Percentiles rank a stretch among this genome's conserved stretches.
Conservation (phyloP, 768 basidiomycete species). For the Galerina sulciceps region DNA sequence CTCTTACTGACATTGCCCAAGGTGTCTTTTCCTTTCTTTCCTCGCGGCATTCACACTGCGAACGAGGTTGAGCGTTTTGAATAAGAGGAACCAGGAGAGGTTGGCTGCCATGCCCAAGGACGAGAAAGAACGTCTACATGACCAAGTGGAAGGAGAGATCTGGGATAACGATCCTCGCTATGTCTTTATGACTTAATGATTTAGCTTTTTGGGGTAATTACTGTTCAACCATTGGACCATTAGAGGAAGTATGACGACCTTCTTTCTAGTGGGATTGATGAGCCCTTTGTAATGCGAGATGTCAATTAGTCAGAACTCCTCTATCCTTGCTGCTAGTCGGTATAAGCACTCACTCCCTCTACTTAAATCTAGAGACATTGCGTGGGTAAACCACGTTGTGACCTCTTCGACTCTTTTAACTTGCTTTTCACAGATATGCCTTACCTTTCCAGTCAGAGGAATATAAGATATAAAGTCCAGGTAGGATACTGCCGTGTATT, state of each 20-base stretch:
- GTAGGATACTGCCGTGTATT: too few species aligned
- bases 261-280: too few species aligned
- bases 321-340: too few species aligned
- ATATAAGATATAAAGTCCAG: neutral
- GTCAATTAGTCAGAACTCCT: too few species aligned
- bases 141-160: constrained; percentile 37
- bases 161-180: constrained; percentile 57
- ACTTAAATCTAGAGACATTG: too few species aligned
- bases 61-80: constrained; percentile 44
- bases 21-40: constrained; percentile 49
- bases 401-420: neutral
- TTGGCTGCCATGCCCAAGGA: constrained; percentile 31
- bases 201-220: too few species aligned
- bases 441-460: neutral
- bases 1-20: constrained; percentile 18
- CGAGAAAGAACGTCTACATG: constrained; percentile 28
- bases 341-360: too few species aligned
- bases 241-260: too few species aligned
- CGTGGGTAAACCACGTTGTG: too few species aligned
- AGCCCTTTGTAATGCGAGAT: too few species aligned
- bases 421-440: neutral
- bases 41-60: constrained; percentile 46
- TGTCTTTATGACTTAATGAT: constrained; percentile 51
- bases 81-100: constrained; percentile 39
- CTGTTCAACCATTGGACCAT: too few species aligned